A percentile compares a stretch with the other conserved stretches of the same genome.
These are phyloP conservation scores for Tricholomella constricta DNA, from an alignment of 768 basidiomycete species.

Conservation along the genomic window DNA sequence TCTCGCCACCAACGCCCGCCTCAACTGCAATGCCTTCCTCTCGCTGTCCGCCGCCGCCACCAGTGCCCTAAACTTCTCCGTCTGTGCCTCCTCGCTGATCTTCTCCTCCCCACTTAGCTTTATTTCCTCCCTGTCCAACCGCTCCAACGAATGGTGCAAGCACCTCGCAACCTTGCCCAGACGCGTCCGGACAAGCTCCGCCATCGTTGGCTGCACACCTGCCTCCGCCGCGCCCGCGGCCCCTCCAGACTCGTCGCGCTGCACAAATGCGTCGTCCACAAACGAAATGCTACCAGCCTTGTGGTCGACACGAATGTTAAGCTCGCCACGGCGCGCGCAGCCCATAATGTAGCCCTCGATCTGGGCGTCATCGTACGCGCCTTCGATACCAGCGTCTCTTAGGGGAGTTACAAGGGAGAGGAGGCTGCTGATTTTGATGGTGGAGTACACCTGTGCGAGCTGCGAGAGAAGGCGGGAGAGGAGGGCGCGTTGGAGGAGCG, in stretches of 20 bases:
- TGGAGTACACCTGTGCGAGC: slow-evolving; percentile 90
- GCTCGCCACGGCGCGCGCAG: slow-evolving; percentile 84
- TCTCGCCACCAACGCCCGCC: slow-evolving; percentile 82
- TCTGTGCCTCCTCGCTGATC: slow-evolving; percentile 55
- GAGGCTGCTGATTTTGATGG: slow-evolving; percentile 78
- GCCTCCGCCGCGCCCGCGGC: slow-evolving; percentile 37
- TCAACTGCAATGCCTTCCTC: slow-evolving; percentile 72
- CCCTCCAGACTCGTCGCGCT: slow-evolving; percentile 39
- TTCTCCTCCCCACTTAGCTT: slow-evolving; percentile 26
- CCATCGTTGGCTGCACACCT: slow-evolving; percentile 68
- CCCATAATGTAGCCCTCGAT: slow-evolving; percentile 93
- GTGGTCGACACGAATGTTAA: slow-evolving; percentile 87
- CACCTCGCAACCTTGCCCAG: slow-evolving; percentile 74
- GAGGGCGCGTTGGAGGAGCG: slow-evolving; percentile 88
- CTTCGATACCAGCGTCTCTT: slow-evolving; percentile 51
- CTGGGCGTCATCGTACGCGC: slow-evolving; percentile 70
- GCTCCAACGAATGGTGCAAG: slow-evolving; percentile 69
- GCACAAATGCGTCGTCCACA: slow-evolving; percentile 68
- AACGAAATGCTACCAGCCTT: slow-evolving; percentile 83
- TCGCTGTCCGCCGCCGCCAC: slow-evolving; percentile 70
- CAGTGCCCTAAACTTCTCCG: slow-evolving; percentile 58
- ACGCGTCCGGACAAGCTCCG: slow-evolving; percentile 75
- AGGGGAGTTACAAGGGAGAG: slow-evolving; percentile 80
- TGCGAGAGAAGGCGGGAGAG: slow-evolving; percentile 90
- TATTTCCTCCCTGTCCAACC: slow-evolving; percentile 52